Percentiles rank a stretch among this genome's conserved stretches.
phyloP scores from a whole-genome alignment of 1,284 basidiomycete species.

The Sanghuangporus weigelae region DNA sequence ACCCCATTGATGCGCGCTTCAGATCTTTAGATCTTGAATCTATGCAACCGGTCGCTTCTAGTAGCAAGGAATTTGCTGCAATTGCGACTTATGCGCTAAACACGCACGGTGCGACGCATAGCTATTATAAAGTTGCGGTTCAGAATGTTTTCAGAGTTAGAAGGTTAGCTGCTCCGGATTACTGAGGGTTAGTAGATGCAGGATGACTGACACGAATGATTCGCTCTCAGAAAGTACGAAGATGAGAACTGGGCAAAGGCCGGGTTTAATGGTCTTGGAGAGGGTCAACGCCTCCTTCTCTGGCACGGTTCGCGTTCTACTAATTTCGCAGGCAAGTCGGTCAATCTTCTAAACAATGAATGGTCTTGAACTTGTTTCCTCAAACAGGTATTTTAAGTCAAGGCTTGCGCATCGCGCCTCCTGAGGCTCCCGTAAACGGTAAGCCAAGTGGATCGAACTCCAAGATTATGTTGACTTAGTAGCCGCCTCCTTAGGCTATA shows the following conservation, averaged over 20 bases:
- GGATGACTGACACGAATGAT: neutral
- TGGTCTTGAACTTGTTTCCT: neutral
- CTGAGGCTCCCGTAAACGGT: conserved; percentile 55
- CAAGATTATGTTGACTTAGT: neutral
- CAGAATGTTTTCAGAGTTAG: conserved; percentile 52
- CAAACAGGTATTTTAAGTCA: conserved; percentile 52
- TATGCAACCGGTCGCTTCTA: conserved; percentile 45
- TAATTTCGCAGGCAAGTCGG: conserved; percentile 50
- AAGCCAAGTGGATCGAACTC: neutral
- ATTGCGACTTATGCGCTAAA: conserved; percentile 48
- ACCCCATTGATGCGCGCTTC: conserved; percentile 56
- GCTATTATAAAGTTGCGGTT: conserved; percentile 38
- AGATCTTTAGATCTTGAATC: conserved; percentile 44
- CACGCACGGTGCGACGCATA: conserved; percentile 53
- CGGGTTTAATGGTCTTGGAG: conserved; percentile 38
- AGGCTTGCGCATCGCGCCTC: conserved; percentile 63
- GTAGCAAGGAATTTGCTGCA: conserved; percentile 43
- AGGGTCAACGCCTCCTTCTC: conserved; percentile 52
- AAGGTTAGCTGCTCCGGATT: conserved; percentile 34
- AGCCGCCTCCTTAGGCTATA: conserved; percentile 35
- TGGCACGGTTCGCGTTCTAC: conserved; percentile 66
- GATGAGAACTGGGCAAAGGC: conserved; percentile 46
- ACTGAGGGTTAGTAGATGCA: neutral
- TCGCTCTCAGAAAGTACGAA: conserved; percentile 37
- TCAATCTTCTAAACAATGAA: neutral